phyloP scores from a whole-genome alignment of 257 asterid genomes.

The Fraxinus americana region DNA sequence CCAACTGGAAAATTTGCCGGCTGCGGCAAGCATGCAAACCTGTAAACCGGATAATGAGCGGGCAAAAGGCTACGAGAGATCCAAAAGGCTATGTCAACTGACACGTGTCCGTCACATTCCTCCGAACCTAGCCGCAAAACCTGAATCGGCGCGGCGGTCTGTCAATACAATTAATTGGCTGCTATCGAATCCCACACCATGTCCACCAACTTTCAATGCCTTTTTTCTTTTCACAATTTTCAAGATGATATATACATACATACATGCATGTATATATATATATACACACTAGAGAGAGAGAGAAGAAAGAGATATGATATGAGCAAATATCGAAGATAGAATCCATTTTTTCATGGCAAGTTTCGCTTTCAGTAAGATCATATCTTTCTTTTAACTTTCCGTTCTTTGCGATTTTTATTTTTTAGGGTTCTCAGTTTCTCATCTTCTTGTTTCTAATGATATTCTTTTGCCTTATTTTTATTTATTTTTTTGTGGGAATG shows the following conservation, averaged over 20 bases:
- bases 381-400: background rate
- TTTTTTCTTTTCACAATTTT: conserved; percentile 31
- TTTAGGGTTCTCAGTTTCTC: conserved; percentile 22
- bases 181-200: conserved; percentile 39
- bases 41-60: conserved; percentile 38
- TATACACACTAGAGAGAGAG: background rate
- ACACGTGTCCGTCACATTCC: conserved; percentile 43
- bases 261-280: background rate
- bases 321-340: background rate
- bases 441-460: conserved; percentile 28
- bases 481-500: background rate
- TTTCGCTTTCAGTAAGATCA: conserved; percentile 6
- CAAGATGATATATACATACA: conserved; percentile 32
- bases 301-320: background rate
- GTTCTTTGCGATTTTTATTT: background rate
- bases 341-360: background rate
- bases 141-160: conserved; percentile 45
- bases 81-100: conserved; percentile 23
- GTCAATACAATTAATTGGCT: conserved; percentile 37
- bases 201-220: conserved; percentile 36
- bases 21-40: conserved; percentile 30
- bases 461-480: conserved; percentile 1
- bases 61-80: conserved; percentile 5
- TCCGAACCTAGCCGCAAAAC: conserved; percentile 41
- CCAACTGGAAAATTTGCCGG: conserved; percentile 11